Evolutionary conservation across 2,329 filamentous ascomycete genomes (phyloP), one percentile per base, ranked within the genome.

Genomic region (Xylaria arbuscula): DNA sequence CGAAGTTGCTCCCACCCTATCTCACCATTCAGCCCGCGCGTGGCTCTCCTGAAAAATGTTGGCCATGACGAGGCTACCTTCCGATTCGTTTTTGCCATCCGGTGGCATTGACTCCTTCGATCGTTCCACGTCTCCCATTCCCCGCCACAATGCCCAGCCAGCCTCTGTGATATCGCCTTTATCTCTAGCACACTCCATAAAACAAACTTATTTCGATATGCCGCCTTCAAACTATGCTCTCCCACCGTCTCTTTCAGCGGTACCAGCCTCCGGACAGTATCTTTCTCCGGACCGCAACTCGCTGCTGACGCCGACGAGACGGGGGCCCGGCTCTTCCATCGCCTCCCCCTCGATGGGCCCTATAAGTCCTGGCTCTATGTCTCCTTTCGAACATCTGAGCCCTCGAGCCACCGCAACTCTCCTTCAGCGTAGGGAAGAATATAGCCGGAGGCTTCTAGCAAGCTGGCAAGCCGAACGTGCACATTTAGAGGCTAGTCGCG

Each of bases 391-490:
- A 15, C 72, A 70, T 24, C 67, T 75, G 42, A 72, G 68, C 48
- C 64, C 61, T 28, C 73, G 75, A 55, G 42, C 68, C 63, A 24
- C 72, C 22, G n/a, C 72, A 50, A 70, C 47, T 24, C 70, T 77
- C 38, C 70, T 76, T 48, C 74, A 72, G 36, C 75, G 73, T 4
- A 74, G 71, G 64, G 75, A 76, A 34, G 73, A 76, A 19, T 74
- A 79, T 62, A 75, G 70, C 61, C 70, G 75, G 47, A 73, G 69
- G 56, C 61, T 78, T 61, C 78, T 82, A 28, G 84, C 86, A 66
- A 84, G 82, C 22, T 87, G 85, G 85, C 84, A 85, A 72, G 83
- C 83, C 10, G 86, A 88, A 74, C 83, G 86, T 40, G 83, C 82
- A 58, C 82, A 87, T 64, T 79, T 88, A 64, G 85, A 88, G 73